Evolutionary conservation across 1,284 basidiomycete species (phyloP), one percentile per base, ranked within the genome.

Genomic region (Heliocybe sulcata): DNA sequence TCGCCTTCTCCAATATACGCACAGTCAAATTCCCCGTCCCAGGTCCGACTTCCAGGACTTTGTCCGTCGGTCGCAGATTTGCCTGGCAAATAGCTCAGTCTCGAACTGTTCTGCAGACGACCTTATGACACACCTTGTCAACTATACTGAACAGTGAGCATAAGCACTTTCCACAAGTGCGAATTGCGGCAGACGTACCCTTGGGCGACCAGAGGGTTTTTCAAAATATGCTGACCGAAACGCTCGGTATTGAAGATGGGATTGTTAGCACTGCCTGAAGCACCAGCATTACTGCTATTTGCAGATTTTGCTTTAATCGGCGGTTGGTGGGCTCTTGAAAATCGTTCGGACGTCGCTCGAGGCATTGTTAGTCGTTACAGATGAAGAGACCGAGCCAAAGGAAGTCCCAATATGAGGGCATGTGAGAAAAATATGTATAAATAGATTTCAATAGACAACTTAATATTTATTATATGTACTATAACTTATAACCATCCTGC

Each of bases 21-120:
- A 98, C 88, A 0, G 97, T 99, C 66, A 99, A 70, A 69, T 99
- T 99, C 61, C 97, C 97, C 1, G 97, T 99, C 73, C 97, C 97
- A 11, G 97, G 97, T 67, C 96, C 97, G 54, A 99, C 94, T 74
- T 99, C 96, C 52, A 99, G 84, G 19, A 98, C 95, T 66, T 91
- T 89, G 69, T 99, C 96, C 19, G 95, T 96, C 1, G 94, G 92
- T 61, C 92, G 91, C 51, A 99, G 75, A 65, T 91, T 91, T 2
- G 96, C 96, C 86, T 97, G 59, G 19, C 14, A 35, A 52, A 35
- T 35, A 11, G 16, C 47, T 49, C 11, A 19, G 20, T 29, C 8
- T 19, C n/a, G 4, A 14, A 53, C 11, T n/a, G 29, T 14, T 8
- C 10, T 2, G 45, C 3, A 45, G 38, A 53, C 4, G 22, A 45